Base-by-base conservation (phyloP, 1,284 basidiomycete genomes). In the Trichosporon inkin region DNA sequence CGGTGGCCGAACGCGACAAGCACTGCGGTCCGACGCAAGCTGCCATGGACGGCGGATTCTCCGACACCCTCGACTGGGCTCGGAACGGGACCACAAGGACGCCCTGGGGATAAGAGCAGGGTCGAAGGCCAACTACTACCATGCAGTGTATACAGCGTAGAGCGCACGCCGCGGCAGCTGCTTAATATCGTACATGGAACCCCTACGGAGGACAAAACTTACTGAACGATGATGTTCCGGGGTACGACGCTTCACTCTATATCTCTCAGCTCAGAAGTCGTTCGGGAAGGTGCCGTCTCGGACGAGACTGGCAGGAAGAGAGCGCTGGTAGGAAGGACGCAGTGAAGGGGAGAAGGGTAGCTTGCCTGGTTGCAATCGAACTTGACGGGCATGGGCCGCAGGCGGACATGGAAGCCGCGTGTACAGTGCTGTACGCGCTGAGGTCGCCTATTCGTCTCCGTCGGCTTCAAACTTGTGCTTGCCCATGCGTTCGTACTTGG, bases 391-490 rank as follows among this genome's bases (percentile, higher is more conserved):
- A 5, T 4, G 8, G 8, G 8, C 4, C 28, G 28, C 8, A 5
- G 28, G 28, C 28, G 28, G 28, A 32, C 28, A 8, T 5, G 5
- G 28, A 32, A 32, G 28, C 8, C 28, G 28, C 28, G 28, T 32
- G 5, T 4, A 32, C 8, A 32, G 28, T 8, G 5, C 4, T 32
- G 28, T n/a, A n/a, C n/a, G n/a, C n/a, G 28, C 28, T 8, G 4
- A 32, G 20, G 7, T 37, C 82, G 74, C 51, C 83, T 49, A 89
- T 56, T 85, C 82, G 61, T 92, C 87, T 20, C 91, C 81, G 8
- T 92, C 92, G 66, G 92, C 85, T 22, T 94, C 92, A 57, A 93
- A 80, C 72, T 89, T 92, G 82, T 97, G 94, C 28, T 84, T 80
- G 16, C 88, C 80, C 24, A 97, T 92, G 24, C 64, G 66, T 19